A percentile compares a stretch with the other conserved stretches of the same genome.
Evolutionary conservation across 495 filamentous ascomycete species (phyloP).

Genomic region (Darksidea phi): DNA sequence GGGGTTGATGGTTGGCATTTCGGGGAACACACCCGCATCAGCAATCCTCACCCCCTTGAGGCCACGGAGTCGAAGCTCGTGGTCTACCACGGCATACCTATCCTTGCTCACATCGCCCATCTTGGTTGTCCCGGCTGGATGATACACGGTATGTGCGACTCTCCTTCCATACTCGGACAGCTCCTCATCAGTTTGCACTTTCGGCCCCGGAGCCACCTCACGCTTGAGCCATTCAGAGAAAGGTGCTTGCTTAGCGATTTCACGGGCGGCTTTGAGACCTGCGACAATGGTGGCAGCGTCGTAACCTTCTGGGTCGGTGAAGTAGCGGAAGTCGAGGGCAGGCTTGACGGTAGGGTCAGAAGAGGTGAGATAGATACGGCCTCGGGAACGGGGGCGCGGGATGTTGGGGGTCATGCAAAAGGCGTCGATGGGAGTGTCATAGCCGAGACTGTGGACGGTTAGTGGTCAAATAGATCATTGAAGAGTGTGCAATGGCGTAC

Average conservation of each 20-base stretch:
- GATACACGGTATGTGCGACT: conserved; percentile 81
- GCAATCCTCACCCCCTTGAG: conserved; percentile 61
- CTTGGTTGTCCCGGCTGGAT: conserved; percentile 82
- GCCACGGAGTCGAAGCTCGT: conserved; percentile 55
- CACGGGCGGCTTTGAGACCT: conserved; percentile 69
- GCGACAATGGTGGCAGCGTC: conserved; percentile 78
- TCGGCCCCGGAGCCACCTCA: conserved; percentile 74
- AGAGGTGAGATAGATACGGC: conserved; percentile 69
- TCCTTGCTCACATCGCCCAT: conserved; percentile 71
- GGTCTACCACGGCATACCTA: conserved; percentile 64
- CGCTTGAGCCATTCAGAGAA: conserved; percentile 78
- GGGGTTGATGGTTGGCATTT: conserved; percentile 65
- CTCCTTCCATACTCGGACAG: conserved; percentile 71
- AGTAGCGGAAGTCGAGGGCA: conserved; percentile 82
- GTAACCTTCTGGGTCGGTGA: conserved; percentile 80
- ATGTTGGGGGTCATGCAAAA: conserved; percentile 95
- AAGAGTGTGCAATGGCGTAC: conserved; percentile 43
- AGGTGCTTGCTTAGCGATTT: conserved; percentile 66
- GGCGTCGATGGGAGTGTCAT: conserved; percentile 68
- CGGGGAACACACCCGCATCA: conserved; percentile 67
- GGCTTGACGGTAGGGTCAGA: conserved; percentile 71
- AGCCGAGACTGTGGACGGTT: conserved; percentile 59
- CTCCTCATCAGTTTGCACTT: conserved; percentile 65
- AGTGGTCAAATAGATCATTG: not conserved
- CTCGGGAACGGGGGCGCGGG: conserved; percentile 72